These are phyloP conservation scores for Tirmania nivea DNA, from an alignment of 495 filamentous ascomycete species.

Conservation along the genomic window DNA sequence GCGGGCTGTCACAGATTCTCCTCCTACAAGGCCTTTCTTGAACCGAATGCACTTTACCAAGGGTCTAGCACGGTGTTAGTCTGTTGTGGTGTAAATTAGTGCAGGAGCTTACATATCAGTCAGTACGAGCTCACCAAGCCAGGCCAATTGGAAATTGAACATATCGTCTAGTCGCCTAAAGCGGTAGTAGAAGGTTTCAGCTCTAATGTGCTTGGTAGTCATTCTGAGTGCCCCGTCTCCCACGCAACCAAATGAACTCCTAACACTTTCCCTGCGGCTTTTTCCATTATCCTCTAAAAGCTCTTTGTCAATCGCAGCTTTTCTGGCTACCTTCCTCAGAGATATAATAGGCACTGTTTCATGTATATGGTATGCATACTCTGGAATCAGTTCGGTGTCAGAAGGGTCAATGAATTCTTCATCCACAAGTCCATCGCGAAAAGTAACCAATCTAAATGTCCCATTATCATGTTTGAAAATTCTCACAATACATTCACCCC, in stretches of 20 bases:
- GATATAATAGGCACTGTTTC: not conserved
- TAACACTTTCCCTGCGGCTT: not conserved
- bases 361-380: not conserved
- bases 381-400: not conserved
- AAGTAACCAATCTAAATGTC: not conserved
- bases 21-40: not conserved
- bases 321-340: not conserved
- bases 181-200: not conserved
- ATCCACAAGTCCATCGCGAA: not conserved
- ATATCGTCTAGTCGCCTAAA: not conserved
- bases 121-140: not conserved
- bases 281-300: not conserved
- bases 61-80: not conserved
- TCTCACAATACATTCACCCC: not conserved
- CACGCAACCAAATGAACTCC: not conserved
- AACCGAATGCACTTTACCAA: not conserved
- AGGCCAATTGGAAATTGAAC: not conserved
- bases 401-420: not conserved
- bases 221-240: not conserved
- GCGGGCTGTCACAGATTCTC: not conserved
- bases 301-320: not conserved
- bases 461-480: not conserved
- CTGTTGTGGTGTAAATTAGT: too few relatives aligned
- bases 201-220: not conserved
- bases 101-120: not conserved